Base-by-base conservation (phyloP, 1,284 basidiomycete genomes). In the Sphagnurus paluster region DNA sequence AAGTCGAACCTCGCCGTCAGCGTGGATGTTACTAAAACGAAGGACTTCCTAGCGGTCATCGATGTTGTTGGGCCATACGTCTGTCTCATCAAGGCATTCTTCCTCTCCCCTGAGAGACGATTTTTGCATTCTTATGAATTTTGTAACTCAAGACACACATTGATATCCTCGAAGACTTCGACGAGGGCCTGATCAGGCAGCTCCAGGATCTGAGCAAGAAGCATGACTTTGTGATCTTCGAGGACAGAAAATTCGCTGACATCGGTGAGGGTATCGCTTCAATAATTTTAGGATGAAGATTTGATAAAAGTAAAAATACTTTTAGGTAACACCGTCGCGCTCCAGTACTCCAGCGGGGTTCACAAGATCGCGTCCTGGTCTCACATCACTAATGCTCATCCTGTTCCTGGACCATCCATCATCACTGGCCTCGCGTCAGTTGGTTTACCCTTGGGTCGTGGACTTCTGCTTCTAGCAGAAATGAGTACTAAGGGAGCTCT, bases 201-300 rank as follows among this genome's bases (percentile, higher is more conserved):
- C 76, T 99, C 33, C 75, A 83, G 49, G 71, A 72, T 37, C 79
- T 99, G 9, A 86, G 87, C 61, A 63, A 71, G 39, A 87, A 90
- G 66, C 85, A 97, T 57, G 92, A 98, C 61, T 99, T 99, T 69
- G 68, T 98, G 47, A 96, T 98, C 62, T 99, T 99, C 57, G 96
- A 99, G 70, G 97, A 99, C 72, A 79, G 97, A 56, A 99, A 99
- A 69, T 99, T 99, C 62, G 97, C 97, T 17, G 97, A 99, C 69
- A 99, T 99, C 52, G 96, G 95, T 93, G 57, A 53, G 77, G 65
- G 6, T 8, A 24, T n/a, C 29, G 21, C 24, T 34, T 19, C 9
- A 9, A 10, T 9, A 28, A 5, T 17, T 23, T 13, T 33, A 39
- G 9, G 5, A 21, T 21, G 20, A 16, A 1, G 4, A 21, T 39